phyloP scores from a whole-genome alignment of 2,329 filamentous ascomycete species.

The Remersonia thermophila region DNA sequence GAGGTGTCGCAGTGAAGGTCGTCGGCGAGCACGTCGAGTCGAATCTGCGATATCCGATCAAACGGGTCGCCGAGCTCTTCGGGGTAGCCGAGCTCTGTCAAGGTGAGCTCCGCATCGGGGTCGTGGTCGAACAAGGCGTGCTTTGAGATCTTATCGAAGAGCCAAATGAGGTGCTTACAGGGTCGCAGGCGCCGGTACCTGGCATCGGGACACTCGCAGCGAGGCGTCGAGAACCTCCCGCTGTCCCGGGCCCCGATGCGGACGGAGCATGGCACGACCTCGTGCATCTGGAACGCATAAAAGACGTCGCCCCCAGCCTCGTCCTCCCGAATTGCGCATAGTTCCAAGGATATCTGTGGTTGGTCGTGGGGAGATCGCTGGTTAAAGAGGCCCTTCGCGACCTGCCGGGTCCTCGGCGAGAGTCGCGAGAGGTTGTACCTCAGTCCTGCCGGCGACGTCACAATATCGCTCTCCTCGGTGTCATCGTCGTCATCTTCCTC shows the following conservation, averaged over 20 bases:
- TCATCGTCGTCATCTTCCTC: conserved; percentile 20
- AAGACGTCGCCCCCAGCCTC: conserved; percentile 27
- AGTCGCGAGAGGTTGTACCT: conserved; percentile 30
- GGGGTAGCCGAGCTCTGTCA: conserved; percentile 32
- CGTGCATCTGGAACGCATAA: conserved; percentile 45
- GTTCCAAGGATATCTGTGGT: conserved; percentile 36
- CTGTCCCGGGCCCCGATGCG: conserved; percentile 33
- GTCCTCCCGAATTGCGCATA: conserved; percentile 30
- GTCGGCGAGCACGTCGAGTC: conserved; percentile 39
- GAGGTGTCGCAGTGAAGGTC: conserved; percentile 37
- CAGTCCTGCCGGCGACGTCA: conserved; percentile 29
- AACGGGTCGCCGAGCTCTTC: conserved; percentile 37
- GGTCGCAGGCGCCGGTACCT: conserved; percentile 19
- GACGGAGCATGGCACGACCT: conserved; percentile 39
- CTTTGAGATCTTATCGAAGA: conserved; percentile 40
- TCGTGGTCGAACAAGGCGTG: conserved; percentile 32
- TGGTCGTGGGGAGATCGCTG: conserved; percentile 24
- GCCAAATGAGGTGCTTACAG: conserved; percentile 42
- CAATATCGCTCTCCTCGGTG: conserved; percentile 17
- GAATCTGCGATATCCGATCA: conserved; percentile 35
- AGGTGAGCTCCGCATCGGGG: conserved; percentile 26
- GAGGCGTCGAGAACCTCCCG: conserved; percentile 26
- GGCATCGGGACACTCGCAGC: conserved; percentile 32
- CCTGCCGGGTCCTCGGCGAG: conserved; percentile 23
- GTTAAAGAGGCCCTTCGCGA: conserved; percentile 32